A percentile compares a stretch with the other conserved stretches of the same genome.
phyloP scores from a whole-genome alignment of 257 asterid species.

The Jasminum sambac region DNA sequence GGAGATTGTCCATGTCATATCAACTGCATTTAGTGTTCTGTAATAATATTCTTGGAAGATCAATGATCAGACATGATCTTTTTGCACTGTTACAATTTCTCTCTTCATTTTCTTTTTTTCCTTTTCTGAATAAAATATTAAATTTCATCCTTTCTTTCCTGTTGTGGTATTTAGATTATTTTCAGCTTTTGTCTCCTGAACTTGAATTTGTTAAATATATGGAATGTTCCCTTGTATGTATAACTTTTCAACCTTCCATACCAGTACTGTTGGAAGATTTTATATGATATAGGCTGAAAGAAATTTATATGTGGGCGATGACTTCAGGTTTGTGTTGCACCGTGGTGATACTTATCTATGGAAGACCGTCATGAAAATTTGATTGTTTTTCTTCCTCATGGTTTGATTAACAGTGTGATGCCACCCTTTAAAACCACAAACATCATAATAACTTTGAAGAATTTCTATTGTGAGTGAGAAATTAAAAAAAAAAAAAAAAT shows the following conservation, averaged over 20 bases:
- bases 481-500: not conserved
- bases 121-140: not conserved
- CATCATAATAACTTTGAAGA: not conserved
- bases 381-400: not conserved
- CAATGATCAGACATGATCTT: not conserved
- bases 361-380: not conserved
- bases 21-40: not conserved
- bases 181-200: not conserved
- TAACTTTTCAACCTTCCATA: not conserved
- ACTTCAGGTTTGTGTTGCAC: not conserved
- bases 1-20: constrained; percentile 3
- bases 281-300: not conserved
- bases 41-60: not conserved
- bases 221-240: not conserved
- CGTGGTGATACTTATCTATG: not conserved
- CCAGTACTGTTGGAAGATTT: not conserved
- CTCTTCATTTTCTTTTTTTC: too few species aligned
- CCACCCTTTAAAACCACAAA: not conserved
- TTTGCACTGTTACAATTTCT: not conserved
- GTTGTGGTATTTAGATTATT: not conserved
- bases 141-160: not conserved
- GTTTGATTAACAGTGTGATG: not conserved
- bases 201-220: not conserved
- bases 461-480: not conserved
- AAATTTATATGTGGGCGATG: not conserved